A percentile compares a stretch with the other conserved stretches of the same genome.
These are phyloP conservation scores for Phytophthora tentaculata DNA, from an alignment of 352 stramenopile species.

Conservation along the genomic window DNA sequence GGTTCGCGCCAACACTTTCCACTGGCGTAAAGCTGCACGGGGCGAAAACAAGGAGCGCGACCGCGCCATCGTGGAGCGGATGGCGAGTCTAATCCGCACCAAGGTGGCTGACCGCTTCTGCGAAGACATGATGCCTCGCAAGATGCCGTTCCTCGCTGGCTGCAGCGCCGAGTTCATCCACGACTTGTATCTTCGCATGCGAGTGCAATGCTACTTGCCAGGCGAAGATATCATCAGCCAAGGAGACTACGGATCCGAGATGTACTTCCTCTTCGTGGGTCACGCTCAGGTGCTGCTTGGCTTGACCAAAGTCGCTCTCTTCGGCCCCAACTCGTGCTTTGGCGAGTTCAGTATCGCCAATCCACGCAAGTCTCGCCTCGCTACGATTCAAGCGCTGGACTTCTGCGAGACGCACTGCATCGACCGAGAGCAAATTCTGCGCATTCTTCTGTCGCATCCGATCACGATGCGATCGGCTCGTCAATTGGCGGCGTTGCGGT, in stretches of 20 bases:
- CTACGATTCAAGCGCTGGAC: conserved; percentile 79
- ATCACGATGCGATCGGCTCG: conserved; percentile 67
- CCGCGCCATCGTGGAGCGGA: conserved; percentile 64
- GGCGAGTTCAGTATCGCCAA: conserved; percentile 86
- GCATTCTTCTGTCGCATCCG: conserved; percentile 55
- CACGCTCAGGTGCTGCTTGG: conserved; percentile 77
- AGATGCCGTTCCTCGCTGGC: conserved; percentile 74
- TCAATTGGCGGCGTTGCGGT: conserved; percentile 56
- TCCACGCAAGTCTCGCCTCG: conserved; percentile 63
- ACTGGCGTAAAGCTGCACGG: conserved; percentile 74
- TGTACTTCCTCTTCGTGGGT: conserved; percentile 84
- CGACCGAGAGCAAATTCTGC: conserved; percentile 54
- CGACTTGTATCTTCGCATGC: conserved; percentile 79
- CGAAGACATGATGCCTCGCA: conserved; percentile 69
- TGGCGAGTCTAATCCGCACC: conserved; percentile 74
- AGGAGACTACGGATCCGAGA: conserved; percentile 82
- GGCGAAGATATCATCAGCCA: conserved; percentile 83
- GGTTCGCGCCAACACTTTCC: conserved; percentile 81
- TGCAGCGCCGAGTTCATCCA: conserved; percentile 84
- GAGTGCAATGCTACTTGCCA: conserved; percentile 73
- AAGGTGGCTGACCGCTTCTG: conserved; percentile 80
- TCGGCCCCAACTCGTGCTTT: conserved; percentile 80
- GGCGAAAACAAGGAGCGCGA: conserved; percentile 73
- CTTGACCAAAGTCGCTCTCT: conserved; percentile 63
- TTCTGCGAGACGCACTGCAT: conserved; percentile 84